Percentiles rank a stretch among this genome's conserved stretches.
phyloP scores from a whole-genome alignment of 306 rosid genomes.

The Arachis hypogaea region DNA sequence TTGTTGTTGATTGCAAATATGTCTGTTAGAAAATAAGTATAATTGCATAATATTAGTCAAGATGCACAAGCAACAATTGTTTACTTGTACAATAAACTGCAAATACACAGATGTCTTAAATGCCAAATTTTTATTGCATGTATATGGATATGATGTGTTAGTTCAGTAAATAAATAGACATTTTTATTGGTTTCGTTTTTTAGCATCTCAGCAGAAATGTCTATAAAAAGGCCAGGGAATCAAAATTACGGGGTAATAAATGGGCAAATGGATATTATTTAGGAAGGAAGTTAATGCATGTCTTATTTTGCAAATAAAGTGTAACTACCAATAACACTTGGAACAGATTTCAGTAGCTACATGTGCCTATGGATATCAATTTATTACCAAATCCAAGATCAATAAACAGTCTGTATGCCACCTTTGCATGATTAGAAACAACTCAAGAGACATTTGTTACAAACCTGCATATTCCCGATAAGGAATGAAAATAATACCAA shows the following conservation, averaged over 20 bases:
- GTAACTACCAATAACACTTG: not conserved
- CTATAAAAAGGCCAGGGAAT: not conserved
- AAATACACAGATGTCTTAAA: not conserved
- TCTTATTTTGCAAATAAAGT: not conserved
- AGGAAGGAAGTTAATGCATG: not conserved
- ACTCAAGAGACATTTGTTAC: conserved; percentile 25
- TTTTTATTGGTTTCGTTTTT: not conserved
- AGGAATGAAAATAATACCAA: conserved; percentile 74
- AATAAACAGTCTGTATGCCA: conserved; percentile 10
- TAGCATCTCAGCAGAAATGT: not conserved
- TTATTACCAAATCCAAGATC: conserved; percentile 14
- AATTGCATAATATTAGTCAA: conserved; percentile 27
- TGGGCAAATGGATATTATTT: not conserved
- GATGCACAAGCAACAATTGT: not conserved
- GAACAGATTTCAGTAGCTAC: not conserved
- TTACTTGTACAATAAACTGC: not conserved
- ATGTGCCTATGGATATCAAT: conserved; percentile 1
- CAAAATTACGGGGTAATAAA: not conserved
- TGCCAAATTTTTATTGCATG: not conserved
- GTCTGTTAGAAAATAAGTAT: conserved; percentile 56
- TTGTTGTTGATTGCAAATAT: conserved; percentile 88
- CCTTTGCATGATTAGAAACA: conserved; percentile 11
- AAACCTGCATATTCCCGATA: conserved; percentile 60
- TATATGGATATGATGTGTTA: not conserved
- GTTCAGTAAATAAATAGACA: not conserved